Conservation (phyloP, 345 rosid species). For the Crucihimalaya himalaica region DNA sequence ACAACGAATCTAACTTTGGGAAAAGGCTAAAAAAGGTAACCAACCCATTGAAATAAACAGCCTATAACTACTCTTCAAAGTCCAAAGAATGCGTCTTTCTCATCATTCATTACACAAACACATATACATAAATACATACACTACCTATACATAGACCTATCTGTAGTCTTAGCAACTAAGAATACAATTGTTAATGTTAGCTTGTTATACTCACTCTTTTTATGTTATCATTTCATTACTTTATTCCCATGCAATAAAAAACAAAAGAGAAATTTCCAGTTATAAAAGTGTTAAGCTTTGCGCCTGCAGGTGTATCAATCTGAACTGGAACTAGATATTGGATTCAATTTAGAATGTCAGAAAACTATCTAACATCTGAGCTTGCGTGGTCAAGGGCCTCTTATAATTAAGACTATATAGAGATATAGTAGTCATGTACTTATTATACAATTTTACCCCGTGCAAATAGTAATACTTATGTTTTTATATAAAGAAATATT, state of each 20-base stretch:
- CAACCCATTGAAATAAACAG: slow-evolving; percentile 30
- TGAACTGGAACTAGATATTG: neutral
- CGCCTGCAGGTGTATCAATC: neutral
- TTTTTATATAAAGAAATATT: neutral
- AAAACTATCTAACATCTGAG: neutral
- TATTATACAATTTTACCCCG: neutral
- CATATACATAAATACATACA: slow-evolving; percentile 19
- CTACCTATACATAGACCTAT: slow-evolving; percentile 19
- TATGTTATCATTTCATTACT: slow-evolving; percentile 19
- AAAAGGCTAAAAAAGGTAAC: slow-evolving; percentile 24
- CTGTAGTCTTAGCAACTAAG: slow-evolving; percentile 40
- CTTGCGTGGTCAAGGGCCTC: neutral
- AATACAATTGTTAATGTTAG: slow-evolving; percentile 19
- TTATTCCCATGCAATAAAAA: slow-evolving; percentile 36
- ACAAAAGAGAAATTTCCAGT: slow-evolving; percentile 22
- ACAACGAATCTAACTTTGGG: slow-evolving; percentile 26
- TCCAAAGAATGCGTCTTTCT: slow-evolving; percentile 29
- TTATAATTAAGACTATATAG: neutral
- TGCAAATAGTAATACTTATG: neutral
- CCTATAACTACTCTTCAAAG: slow-evolving; percentile 37
- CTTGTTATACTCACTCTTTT: slow-evolving; percentile 1
- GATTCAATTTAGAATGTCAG: neutral
- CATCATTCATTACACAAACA: slow-evolving; percentile 20
- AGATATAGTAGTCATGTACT: neutral
- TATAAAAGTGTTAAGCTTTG: neutral